A percentile compares a stretch with the other conserved stretches of the same genome.
These are phyloP conservation scores for Dactylellina leptospora DNA, from an alignment of 2,329 filamentous ascomycete species.

Conservation along the genomic window DNA sequence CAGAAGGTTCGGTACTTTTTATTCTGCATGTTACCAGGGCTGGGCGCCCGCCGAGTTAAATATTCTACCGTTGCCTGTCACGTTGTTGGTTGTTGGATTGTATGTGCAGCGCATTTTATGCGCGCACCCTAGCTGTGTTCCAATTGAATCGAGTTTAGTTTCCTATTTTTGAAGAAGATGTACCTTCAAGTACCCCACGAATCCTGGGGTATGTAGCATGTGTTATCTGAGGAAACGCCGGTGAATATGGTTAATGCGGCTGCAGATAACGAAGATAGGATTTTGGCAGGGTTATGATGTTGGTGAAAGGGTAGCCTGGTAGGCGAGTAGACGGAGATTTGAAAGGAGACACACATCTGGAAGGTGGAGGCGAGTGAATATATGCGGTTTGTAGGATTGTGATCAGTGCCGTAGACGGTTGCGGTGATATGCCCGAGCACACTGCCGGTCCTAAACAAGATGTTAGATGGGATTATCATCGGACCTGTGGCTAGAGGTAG, in stretches of 20 bases:
- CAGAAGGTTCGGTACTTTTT: no score
- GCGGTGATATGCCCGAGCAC: no score
- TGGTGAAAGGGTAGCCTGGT: slow-evolving; percentile 4
- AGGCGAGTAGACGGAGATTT: no score
- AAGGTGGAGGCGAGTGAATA: no score
- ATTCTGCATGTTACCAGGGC: no score
- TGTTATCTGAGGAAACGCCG: neutral
- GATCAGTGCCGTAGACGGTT: no score
- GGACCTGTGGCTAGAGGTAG: no score
- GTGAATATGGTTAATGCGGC: neutral
- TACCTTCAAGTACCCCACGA: slow-evolving; percentile 28
- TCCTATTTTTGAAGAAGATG: neutral
- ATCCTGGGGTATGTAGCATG: slow-evolving; percentile 3
- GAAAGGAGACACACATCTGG: no score
- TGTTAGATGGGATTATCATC: no score
- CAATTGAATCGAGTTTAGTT: neutral
- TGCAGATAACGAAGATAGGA: neutral
- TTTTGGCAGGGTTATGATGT: neutral
- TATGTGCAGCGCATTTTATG: neutral
- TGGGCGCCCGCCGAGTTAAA: no score
- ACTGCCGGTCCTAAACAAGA: no score
- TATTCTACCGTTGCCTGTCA: neutral
- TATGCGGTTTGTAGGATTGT: slow-evolving; percentile 24
- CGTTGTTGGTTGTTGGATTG: slow-evolving; percentile 2
- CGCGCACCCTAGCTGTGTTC: neutral